A percentile compares a stretch with the other conserved stretches of the same genome.
These are phyloP conservation scores for Cornus florida DNA, from an alignment of 148 eudicot genomes.

Conservation along the genomic window DNA sequence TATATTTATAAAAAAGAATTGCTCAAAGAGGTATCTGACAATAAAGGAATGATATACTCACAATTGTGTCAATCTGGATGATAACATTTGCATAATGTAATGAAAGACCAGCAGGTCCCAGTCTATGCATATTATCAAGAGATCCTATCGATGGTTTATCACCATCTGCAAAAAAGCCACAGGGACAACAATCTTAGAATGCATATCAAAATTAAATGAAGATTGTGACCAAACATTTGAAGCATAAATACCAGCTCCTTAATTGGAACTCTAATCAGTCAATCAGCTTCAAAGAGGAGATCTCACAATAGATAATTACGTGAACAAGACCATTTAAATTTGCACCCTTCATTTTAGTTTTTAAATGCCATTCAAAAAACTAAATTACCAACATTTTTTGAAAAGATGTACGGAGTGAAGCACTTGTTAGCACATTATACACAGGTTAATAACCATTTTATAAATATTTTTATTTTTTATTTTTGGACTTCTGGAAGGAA, in stretches of 20 bases:
- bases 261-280: neutral
- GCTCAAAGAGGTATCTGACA: neutral
- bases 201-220: neutral
- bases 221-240: neutral
- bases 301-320: neutral
- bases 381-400: neutral
- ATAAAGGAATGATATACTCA: constrained; percentile 31
- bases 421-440: neutral
- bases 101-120: constrained; percentile 66
- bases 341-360: neutral
- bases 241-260: neutral
- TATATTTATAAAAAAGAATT: too few species aligned
- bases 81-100: constrained; percentile 73
- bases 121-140: constrained; percentile 24
- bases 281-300: neutral
- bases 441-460: neutral
- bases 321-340: neutral
- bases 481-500: neutral
- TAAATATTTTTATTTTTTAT: too few species aligned
- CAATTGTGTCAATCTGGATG: constrained; percentile 55
- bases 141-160: constrained; percentile 23
- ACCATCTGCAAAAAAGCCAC: constrained; percentile 29
- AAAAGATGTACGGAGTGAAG: neutral
- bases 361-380: neutral
- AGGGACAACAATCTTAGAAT: neutral